Evolutionary conservation across 129 eudicot genomes (phyloP).

Genomic region (Tagetes erecta): DNA sequence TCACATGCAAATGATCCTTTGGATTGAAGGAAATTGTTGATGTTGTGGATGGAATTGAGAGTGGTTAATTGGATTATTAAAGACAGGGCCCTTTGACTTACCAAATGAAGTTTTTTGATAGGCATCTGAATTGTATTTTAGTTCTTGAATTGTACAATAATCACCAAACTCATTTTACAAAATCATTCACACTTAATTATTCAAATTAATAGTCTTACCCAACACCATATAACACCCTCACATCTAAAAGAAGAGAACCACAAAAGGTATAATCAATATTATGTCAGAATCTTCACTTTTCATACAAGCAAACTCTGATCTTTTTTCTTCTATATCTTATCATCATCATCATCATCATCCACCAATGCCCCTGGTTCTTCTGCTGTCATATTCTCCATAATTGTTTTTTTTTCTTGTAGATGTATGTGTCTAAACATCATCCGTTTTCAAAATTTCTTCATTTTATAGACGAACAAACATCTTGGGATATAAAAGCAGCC

Average conservation of each 20-base stretch:
- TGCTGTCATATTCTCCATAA: not conserved
- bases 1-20: slow-evolving; percentile 97
- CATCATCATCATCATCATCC: slow-evolving; percentile 25
- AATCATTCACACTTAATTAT: slow-evolving; percentile 26
- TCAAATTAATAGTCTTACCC: slow-evolving; percentile 15
- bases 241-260: not conserved
- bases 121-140: not conserved
- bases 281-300: slow-evolving; percentile 21
- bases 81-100: slow-evolving; percentile 50
- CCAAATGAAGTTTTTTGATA: not conserved
- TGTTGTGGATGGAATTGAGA: slow-evolving; percentile 53
- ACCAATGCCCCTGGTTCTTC: slow-evolving; percentile 2
- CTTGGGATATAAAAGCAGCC: slow-evolving; percentile 66
- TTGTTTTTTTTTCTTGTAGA: not conserved
- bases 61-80: slow-evolving; percentile 63
- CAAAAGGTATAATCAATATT: slow-evolving; percentile 19
- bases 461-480: slow-evolving; percentile 34
- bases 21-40: slow-evolving; percentile 67
- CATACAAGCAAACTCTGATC: slow-evolving; percentile 15
- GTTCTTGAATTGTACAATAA: too few species aligned
- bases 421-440: slow-evolving; percentile 13
- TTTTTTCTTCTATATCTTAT: slow-evolving; percentile 5
- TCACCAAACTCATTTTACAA: not conserved
- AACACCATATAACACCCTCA: slow-evolving; percentile 20
- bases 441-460: slow-evolving; percentile 1